These are phyloP conservation scores for Orbilia javanica DNA, from an alignment of 2,329 filamentous ascomycete genomes.

Conservation along the genomic window DNA sequence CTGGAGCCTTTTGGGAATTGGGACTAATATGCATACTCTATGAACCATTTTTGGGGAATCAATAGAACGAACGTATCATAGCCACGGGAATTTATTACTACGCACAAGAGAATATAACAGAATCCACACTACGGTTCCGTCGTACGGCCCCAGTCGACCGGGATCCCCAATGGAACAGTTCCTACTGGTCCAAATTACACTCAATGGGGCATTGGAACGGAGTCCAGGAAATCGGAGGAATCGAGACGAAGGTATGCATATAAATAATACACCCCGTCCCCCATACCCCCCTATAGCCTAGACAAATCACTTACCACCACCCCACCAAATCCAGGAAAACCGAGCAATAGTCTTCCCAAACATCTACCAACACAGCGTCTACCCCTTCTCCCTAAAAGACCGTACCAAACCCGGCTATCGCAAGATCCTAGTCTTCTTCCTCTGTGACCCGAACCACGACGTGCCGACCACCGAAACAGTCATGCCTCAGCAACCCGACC, in stretches of 20 bases:
- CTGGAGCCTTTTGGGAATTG: background rate
- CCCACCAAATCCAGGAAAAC: constrained; percentile 24
- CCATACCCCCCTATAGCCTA: background rate
- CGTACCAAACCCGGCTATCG: constrained; percentile 44
- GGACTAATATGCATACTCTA: background rate
- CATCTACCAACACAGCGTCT: constrained; percentile 46
- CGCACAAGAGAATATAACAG: constrained; percentile 72
- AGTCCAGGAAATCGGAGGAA: constrained; percentile 31
- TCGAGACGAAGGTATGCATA: constrained; percentile 44
- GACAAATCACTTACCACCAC: background rate
- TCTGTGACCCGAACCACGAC: constrained; percentile 61
- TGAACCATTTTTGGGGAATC: too few species aligned
- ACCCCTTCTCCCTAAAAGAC: constrained; percentile 52
- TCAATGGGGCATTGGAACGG: constrained; percentile 21
- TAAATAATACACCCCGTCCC: background rate
- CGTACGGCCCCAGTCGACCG: constrained; percentile 61
- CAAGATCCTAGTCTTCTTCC: constrained; percentile 55
- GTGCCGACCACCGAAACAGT: constrained; percentile 7
- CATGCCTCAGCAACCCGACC: constrained; percentile 2
- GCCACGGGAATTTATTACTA: constrained; percentile 75
- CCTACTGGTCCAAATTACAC: constrained; percentile 36
- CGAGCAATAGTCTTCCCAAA: constrained; percentile 56
- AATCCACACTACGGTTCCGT: constrained; percentile 69
- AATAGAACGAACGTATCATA: constrained; percentile 74
- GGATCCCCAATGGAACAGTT: constrained; percentile 2